Evolutionary conservation across 495 filamentous ascomycete genomes (phyloP).

Genomic region (Pyrenula aspistea): DNA sequence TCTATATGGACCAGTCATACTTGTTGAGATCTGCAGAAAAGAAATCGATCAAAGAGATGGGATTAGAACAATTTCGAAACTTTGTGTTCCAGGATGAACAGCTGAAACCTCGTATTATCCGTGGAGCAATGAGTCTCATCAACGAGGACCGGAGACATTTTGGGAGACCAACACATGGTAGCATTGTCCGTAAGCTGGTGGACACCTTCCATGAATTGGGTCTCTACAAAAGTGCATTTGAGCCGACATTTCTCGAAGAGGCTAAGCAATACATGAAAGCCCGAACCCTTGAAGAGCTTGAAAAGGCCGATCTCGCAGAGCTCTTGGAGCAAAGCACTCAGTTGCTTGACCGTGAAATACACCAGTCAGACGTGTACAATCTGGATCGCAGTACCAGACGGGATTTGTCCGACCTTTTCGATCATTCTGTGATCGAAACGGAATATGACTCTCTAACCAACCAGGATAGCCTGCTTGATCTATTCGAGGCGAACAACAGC

Average conservation of each 20-base stretch:
- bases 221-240: conserved; percentile 68
- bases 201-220: conserved; percentile 70
- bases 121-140: conserved; percentile 66
- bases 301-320: conserved; percentile 42
- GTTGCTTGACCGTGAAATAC: conserved; percentile 57
- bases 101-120: conserved; percentile 43
- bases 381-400: conserved; percentile 74
- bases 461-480: conserved; percentile 46
- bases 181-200: conserved; percentile 57
- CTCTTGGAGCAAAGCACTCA: conserved; percentile 57
- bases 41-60: conserved; percentile 45
- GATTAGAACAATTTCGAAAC: conserved; percentile 43
- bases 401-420: conserved; percentile 56
- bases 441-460: conserved; percentile 51
- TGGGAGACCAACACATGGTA: conserved; percentile 33
- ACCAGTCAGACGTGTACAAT: conserved; percentile 63
- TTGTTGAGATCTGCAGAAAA: conserved; percentile 52
- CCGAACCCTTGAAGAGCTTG: conserved; percentile 52
- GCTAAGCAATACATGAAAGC: conserved; percentile 51
- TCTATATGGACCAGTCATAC: conserved; percentile 83
- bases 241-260: conserved; percentile 55
- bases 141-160: conserved; percentile 50
- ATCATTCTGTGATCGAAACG: conserved; percentile 49
- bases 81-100: conserved; percentile 40
- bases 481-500: conserved; percentile 55